Conservation (phyloP, 2,329 filamentous ascomycete genomes). For the Keithomyces neogunnii region DNA sequence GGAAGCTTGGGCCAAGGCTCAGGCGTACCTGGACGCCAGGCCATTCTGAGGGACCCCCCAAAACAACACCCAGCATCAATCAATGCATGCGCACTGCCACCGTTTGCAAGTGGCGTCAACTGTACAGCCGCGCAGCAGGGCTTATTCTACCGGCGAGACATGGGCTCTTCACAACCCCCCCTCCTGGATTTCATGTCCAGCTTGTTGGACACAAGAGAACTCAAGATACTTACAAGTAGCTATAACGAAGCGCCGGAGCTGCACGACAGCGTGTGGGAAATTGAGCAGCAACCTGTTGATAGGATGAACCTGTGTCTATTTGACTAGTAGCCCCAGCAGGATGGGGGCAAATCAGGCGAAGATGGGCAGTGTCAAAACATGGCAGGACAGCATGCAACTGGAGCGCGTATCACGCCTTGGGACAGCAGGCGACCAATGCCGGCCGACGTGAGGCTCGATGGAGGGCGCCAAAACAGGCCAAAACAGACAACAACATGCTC, state of each 20-base stretch:
- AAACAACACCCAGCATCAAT: background rate
- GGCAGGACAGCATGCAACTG: background rate
- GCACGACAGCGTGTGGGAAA: background rate
- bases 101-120: background rate
- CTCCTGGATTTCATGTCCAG: background rate
- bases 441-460: background rate
- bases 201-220: background rate
- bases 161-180: background rate
- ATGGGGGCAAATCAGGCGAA: background rate
- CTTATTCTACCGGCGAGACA: background rate
- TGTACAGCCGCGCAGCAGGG: background rate
- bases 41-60: conserved; percentile 23
- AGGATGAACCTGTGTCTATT: background rate
- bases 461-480: background rate
- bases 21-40: conserved; percentile 40
- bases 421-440: background rate
- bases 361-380: background rate
- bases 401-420: background rate
- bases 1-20: conserved; percentile 46
- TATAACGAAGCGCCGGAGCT: background rate
- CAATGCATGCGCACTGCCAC: background rate
- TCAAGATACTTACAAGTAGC: background rate
- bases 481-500: too few relatives aligned
- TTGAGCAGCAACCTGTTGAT: background rate
- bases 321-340: background rate